phyloP scores from a whole-genome alignment of 23 red algal genomes.

The Pyropia yezoensis region DNA sequence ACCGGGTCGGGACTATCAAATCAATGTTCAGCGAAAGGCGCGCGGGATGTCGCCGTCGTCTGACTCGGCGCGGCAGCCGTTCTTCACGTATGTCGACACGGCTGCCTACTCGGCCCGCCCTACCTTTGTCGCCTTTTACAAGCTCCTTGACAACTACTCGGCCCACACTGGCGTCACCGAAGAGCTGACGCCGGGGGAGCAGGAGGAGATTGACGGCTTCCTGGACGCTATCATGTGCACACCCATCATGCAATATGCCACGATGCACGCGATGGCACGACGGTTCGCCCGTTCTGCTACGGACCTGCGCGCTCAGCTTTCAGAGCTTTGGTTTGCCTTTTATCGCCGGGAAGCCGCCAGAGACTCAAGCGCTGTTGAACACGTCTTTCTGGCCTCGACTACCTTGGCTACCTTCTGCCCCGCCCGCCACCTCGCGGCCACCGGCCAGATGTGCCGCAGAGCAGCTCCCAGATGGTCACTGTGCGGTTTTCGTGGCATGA shows the following conservation, averaged over 20 bases:
- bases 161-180: conserved; percentile 36
- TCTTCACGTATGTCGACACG: conserved; percentile 30
- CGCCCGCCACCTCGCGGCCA: not conserved
- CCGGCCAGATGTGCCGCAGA: conserved; percentile 14
- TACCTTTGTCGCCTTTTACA: conserved; percentile 25
- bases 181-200: conserved; percentile 21
- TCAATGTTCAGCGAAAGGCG: conserved; percentile 11
- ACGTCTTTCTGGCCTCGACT: conserved; percentile 61
- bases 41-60: conserved; percentile 8
- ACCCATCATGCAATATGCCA: conserved; percentile 14
- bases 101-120: conserved; percentile 26
- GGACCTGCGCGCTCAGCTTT: conserved; percentile 6
- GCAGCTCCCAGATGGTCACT: conserved; percentile 28
- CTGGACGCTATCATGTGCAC: conserved; percentile 23
- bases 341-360: conserved; percentile 3
- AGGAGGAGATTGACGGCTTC: conserved; percentile 29
- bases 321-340: conserved; percentile 45
- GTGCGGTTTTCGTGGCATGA: conserved; percentile 48
- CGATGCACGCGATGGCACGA: conserved; percentile 1
- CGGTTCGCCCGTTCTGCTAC: not conserved
- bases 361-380: conserved; percentile 50
- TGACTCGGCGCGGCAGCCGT: conserved; percentile 23
- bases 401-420: conserved; percentile 43
- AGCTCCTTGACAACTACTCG: conserved; percentile 50
- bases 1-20: conserved; percentile 15